phyloP scores from a whole-genome alignment of 2,329 filamentous ascomycete species.

The Didymella lethalis region DNA sequence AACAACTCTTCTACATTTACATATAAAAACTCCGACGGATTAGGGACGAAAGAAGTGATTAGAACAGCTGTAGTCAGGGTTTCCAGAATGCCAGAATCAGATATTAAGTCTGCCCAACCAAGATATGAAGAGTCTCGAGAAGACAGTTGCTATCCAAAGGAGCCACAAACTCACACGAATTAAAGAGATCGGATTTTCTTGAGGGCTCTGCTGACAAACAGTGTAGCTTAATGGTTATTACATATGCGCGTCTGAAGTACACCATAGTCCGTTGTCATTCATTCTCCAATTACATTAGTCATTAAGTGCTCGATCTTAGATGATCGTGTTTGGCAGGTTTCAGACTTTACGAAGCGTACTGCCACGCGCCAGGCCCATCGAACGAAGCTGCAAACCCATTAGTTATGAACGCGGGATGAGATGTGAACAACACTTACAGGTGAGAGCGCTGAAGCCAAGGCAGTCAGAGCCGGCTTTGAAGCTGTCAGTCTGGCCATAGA shows the following conservation, averaged over 20 bases:
- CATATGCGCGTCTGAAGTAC: constrained; percentile 14
- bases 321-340: constrained; percentile 10
- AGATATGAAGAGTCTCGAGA: constrained; percentile 67
- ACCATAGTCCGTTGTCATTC: neutral
- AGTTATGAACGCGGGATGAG: neutral
- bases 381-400: constrained; percentile 24
- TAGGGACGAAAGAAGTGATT: constrained; percentile 74
- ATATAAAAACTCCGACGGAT: constrained; percentile 55
- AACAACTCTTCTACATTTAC: constrained; percentile 9
- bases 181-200: constrained; percentile 33
- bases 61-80: constrained; percentile 68
- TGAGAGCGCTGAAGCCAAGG: constrained; percentile 48
- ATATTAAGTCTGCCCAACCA: constrained; percentile 67
- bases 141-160: constrained; percentile 55
- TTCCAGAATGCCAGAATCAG: constrained; percentile 69
- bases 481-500: constrained; percentile 40
- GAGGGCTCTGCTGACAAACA: constrained; percentile 36
- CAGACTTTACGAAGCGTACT: constrained; percentile 39
- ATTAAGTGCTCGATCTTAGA: constrained; percentile 14
- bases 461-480: constrained; percentile 37
- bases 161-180: constrained; percentile 26
- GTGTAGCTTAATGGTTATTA: constrained; percentile 19
- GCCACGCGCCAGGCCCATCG: constrained; percentile 45
- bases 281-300: constrained; percentile 15
- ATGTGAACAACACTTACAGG: constrained; percentile 32